Conservation (phyloP, 495 filamentous ascomycete genomes). For the Aspergillus leporis region DNA sequence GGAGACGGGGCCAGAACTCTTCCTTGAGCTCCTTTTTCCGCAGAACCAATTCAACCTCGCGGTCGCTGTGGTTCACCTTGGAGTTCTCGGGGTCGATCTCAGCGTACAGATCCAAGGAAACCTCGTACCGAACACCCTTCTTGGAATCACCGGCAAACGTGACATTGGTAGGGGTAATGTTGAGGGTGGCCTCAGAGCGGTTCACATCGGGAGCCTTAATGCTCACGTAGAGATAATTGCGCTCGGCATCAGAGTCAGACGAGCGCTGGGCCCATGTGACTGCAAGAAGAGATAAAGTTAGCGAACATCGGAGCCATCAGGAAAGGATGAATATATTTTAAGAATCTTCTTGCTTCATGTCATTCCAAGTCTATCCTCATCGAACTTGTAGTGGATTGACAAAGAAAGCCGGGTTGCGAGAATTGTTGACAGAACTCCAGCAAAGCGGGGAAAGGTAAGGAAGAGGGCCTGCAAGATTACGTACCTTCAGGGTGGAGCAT, state of each 20-base stretch:
- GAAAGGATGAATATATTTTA: not conserved
- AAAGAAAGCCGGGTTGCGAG: not conserved
- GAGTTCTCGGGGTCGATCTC: constrained; percentile 85
- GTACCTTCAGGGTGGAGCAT: constrained; percentile 43
- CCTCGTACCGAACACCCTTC: constrained; percentile 78
- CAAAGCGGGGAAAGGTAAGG: constrained; percentile 37
- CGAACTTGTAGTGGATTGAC: not conserved
- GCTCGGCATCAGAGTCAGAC: constrained; percentile 70
- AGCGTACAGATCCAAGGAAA: constrained; percentile 84
- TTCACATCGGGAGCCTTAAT: constrained; percentile 82
- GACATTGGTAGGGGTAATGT: constrained; percentile 74
- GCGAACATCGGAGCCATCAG: constrained; percentile 8
- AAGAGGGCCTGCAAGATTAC: constrained; percentile 28
- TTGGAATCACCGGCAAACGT: constrained; percentile 79
- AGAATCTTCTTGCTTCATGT: not conserved
- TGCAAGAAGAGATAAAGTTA: constrained; percentile 38
- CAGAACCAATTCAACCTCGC: constrained; percentile 85
- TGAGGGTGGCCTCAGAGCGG: constrained; percentile 67
- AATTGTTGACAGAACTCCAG: not conserved
- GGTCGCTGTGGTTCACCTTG: constrained; percentile 79
- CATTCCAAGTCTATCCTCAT: not conserved
- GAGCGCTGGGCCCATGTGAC: constrained; percentile 99
- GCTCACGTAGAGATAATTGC: constrained; percentile 91
- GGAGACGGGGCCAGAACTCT: constrained; percentile 90
- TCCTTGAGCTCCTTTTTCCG: constrained; percentile 92